Evolutionary conservation across 2,329 filamentous ascomycete species (phyloP).

Genomic region (Neopestalotiopsis rosae): DNA sequence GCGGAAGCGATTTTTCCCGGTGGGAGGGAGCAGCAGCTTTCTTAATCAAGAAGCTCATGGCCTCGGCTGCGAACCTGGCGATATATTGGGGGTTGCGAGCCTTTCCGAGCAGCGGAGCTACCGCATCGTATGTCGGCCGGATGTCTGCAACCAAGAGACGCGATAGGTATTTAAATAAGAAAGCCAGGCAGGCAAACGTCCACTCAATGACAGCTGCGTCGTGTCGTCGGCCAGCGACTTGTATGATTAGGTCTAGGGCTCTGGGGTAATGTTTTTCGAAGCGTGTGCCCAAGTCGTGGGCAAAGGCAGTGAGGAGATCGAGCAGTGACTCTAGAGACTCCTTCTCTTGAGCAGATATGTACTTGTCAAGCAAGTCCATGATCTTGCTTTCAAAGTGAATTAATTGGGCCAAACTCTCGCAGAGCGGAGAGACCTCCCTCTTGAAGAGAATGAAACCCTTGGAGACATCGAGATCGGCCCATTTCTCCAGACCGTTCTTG

Average conservation of each 20-base stretch:
- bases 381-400: conserved; percentile 89
- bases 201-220: conserved; percentile 94
- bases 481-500: conserved; percentile 80
- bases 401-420: conserved; percentile 90
- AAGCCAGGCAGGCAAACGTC: conserved; percentile 93
- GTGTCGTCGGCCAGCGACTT: conserved; percentile 77
- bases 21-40: conserved; percentile 83
- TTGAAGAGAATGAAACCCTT: conserved; percentile 80
- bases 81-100: conserved; percentile 84
- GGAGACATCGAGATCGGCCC: conserved; percentile 90
- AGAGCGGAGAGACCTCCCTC: conserved; percentile 75
- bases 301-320: conserved; percentile 88
- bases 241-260: conserved; percentile 76
- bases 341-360: conserved; percentile 79
- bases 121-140: conserved; percentile 80
- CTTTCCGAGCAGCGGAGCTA: conserved; percentile 85
- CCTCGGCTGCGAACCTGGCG: conserved; percentile 90
- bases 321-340: conserved; percentile 85
- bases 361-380: conserved; percentile 75
- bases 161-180: conserved; percentile 96
- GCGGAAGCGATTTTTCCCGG: conserved; percentile 72
- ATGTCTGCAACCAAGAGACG: conserved; percentile 85
- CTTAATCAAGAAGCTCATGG: conserved; percentile 89
- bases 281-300: conserved; percentile 85
- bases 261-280: conserved; percentile 89